phyloP scores from a whole-genome alignment of 2,329 filamentous ascomycete genomes.

The Beauveria rudraprayagi region DNA sequence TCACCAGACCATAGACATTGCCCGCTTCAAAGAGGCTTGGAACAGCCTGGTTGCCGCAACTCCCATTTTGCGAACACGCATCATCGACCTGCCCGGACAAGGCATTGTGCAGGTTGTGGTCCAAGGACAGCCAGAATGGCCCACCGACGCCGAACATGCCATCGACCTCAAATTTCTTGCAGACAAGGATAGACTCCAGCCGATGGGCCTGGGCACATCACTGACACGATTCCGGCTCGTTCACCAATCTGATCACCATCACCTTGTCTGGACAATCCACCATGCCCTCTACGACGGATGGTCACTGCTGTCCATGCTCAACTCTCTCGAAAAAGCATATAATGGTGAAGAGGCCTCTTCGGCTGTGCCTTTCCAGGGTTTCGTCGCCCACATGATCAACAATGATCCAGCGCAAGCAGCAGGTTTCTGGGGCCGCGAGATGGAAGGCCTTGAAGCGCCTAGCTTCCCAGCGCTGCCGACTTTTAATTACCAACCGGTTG shows the following conservation, averaged over 20 bases:
- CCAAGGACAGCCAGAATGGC: not conserved
- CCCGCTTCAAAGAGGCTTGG: not conserved
- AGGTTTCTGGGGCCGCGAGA: not conserved
- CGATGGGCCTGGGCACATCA: not conserved
- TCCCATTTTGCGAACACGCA: constrained; percentile 1
- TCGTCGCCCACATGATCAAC: not conserved
- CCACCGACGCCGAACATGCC: not conserved
- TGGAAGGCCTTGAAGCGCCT: constrained; percentile 1
- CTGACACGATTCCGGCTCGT: constrained; percentile 1
- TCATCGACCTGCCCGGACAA: constrained; percentile 1
- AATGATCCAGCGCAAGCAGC: not conserved
- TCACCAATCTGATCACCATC: not conserved
- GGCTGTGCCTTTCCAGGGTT: not conserved
- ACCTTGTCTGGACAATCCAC: constrained; percentile 24
- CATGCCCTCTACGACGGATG: constrained; percentile 26
- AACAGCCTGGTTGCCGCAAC: not conserved
- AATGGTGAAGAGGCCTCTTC: not conserved
- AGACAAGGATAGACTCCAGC: not conserved
- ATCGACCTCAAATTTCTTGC: not conserved
- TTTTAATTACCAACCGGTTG: not conserved
- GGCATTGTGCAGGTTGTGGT: constrained; percentile 4
- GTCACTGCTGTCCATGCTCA: constrained; percentile 13
- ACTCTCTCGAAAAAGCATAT: not conserved
- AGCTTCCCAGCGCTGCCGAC: not conserved
- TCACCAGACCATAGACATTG: not conserved